Evolutionary conservation across 805 yeast genomes (phyloP).

Genomic region (Zygosaccharomyces bisporus): DNA sequence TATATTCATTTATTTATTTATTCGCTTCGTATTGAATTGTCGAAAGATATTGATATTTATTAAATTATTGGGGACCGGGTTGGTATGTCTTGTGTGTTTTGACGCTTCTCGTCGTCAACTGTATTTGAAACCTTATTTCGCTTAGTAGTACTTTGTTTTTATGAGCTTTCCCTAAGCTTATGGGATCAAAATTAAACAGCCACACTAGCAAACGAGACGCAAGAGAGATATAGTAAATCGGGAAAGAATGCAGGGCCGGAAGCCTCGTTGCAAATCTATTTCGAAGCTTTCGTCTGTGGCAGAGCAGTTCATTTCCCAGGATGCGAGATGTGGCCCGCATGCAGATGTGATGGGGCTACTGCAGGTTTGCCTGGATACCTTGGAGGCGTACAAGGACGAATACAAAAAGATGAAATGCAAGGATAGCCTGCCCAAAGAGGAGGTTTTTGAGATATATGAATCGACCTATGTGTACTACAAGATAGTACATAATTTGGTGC

Average conservation of each 20-base stretch:
- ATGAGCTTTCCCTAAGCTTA: neutral
- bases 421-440: slow-evolving; percentile 6
- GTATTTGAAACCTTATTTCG: no score
- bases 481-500: slow-evolving; percentile 30
- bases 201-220: slow-evolving; percentile 1
- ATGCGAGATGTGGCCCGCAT: slow-evolving; percentile 11
- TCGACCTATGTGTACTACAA: slow-evolving; percentile 36
- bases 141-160: no score
- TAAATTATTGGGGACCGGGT: slow-evolving; percentile 1
- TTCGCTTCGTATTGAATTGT: neutral
- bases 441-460: slow-evolving; percentile 26
- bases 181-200: neutral
- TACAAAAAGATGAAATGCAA: slow-evolving; percentile 23
- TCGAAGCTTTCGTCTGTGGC: slow-evolving; percentile 22
- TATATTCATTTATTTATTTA: slow-evolving; percentile 4
- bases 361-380: slow-evolving; percentile 33
- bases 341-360: slow-evolving; percentile 25
- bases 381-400: slow-evolving; percentile 33
- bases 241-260: neutral
- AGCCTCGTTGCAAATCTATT: slow-evolving; percentile 18
- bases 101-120: no score
- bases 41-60: neutral
- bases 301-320: slow-evolving; percentile 24
- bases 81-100: no score
- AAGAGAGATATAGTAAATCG: neutral